These are phyloP conservation scores for Lagenidium giganteum DNA, from an alignment of 352 stramenopile species.

Conservation along the genomic window DNA sequence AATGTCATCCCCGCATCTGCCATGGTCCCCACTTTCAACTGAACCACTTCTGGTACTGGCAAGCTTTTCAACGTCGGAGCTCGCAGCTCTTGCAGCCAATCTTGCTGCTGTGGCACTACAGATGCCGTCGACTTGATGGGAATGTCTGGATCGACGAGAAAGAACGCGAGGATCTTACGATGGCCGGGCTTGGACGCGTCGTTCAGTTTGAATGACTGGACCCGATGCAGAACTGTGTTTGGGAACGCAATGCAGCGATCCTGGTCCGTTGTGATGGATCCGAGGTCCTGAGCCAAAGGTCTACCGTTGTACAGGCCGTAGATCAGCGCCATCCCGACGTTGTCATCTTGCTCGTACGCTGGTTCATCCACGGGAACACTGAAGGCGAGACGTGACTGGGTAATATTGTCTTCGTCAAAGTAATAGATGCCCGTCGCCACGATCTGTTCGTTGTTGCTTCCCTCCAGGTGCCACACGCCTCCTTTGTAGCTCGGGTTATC, in stretches of 20 bases:
- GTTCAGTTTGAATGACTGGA: constrained; percentile 20
- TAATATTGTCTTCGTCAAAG: constrained; percentile 32
- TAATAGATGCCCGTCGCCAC: constrained; percentile 30
- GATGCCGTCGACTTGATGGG: constrained; percentile 21
- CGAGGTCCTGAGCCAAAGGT: constrained; percentile 11
- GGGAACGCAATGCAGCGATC: constrained; percentile 23
- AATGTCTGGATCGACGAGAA: constrained; percentile 26
- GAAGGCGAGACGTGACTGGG: constrained; percentile 24
- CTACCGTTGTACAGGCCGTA: constrained; percentile 8
- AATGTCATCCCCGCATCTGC: constrained; percentile 14
- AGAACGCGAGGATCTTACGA: constrained; percentile 35
- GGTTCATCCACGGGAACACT: constrained; percentile 13
- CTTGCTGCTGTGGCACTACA: constrained; percentile 25
- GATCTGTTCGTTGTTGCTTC: constrained; percentile 21
- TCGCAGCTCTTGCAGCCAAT: constrained; percentile 4
- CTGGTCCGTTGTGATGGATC: constrained; percentile 5
- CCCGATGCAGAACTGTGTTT: constrained; percentile 24
- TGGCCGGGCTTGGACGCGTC: constrained; percentile 17
- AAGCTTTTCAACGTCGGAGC: constrained; percentile 1
- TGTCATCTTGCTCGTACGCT: constrained; percentile 13
- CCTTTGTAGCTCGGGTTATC: constrained; percentile 23
- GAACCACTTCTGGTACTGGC: constrained; percentile 8
- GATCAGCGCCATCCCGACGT: constrained; percentile 6
- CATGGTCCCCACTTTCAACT: constrained; percentile 5
- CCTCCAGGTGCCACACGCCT: constrained; percentile 26